Percentiles rank a stretch among this genome's conserved stretches.
Evolutionary conservation across 2,329 filamentous ascomycete genomes (phyloP).

Genomic region (Ceratocystis variospora): DNA sequence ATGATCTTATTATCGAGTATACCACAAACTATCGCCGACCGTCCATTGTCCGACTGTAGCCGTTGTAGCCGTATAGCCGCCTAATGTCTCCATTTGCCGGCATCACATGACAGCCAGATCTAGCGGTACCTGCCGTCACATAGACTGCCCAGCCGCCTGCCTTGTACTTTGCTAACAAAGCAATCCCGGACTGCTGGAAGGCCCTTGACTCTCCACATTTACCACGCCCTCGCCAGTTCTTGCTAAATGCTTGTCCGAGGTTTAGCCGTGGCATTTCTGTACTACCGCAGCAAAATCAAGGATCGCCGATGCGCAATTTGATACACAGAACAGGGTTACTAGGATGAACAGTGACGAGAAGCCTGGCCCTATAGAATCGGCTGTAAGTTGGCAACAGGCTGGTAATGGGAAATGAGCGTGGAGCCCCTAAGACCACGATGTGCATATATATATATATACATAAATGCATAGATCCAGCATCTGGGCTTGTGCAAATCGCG

Average conservation of each 20-base stretch:
- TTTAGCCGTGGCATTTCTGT: not conserved
- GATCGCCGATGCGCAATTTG: not conserved
- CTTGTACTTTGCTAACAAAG: not conserved
- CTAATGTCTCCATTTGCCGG: constrained; percentile 4
- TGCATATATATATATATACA: not conserved
- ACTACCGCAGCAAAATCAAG: not conserved
- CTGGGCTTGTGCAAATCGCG: not conserved
- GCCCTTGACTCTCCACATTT: too few relatives aligned
- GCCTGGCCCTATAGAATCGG: too few relatives aligned
- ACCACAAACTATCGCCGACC: too few relatives aligned
- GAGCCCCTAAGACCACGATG: not conserved
- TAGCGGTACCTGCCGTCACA: not conserved
- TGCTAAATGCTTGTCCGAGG: not conserved
- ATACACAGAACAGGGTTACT: not conserved
- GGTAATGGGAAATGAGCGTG: constrained; percentile 5
- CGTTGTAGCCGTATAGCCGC: not conserved
- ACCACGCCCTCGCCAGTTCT: too few relatives aligned
- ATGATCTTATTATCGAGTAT: too few relatives aligned
- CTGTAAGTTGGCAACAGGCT: not conserved
- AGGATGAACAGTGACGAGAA: too few relatives aligned
- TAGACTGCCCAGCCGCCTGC: not conserved
- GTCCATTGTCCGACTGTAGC: not conserved
- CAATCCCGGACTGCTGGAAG: constrained; percentile 16
- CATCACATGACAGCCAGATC: constrained; percentile 11
- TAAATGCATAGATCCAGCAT: not conserved